Conservation (phyloP, 139 green algal species). For the Dunaliella primolecta region DNA sequence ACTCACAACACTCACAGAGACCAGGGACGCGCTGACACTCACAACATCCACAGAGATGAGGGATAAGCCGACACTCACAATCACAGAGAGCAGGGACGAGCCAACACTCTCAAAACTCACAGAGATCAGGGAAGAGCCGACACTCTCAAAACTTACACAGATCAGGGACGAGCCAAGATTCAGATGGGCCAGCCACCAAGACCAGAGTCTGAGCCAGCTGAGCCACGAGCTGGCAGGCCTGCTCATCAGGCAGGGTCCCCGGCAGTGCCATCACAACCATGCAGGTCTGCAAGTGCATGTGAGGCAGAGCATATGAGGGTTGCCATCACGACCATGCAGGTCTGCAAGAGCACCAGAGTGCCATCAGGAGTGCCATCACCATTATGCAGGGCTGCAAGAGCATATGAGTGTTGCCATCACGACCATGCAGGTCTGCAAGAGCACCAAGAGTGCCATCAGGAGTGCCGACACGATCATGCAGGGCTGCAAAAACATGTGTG, state of each 20-base stretch:
- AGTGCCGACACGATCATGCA: constrained; percentile 23
- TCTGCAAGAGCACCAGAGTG: constrained; percentile 1
- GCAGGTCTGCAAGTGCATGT: not conserved
- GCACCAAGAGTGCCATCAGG: too few relatives aligned
- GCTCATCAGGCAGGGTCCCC: not conserved
- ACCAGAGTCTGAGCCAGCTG: not conserved
- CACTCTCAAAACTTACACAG: not conserved
- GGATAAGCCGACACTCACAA: too few relatives aligned
- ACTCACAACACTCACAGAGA: too few relatives aligned
- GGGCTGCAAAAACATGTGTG: not conserved
- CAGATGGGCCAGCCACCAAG: not conserved
- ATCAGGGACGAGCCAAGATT: not conserved
- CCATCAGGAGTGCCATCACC: constrained; percentile 22
- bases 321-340: constrained; percentile 22
- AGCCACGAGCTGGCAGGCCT: constrained; percentile 1
- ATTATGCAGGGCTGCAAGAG: too few relatives aligned
- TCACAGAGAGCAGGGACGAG: too few relatives aligned
- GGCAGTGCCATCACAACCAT: constrained; percentile 26
- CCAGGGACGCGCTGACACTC: too few relatives aligned
- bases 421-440: constrained; percentile 18
- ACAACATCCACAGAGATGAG: too few relatives aligned
- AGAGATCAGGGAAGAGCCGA: too few relatives aligned
- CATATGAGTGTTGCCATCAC: too few relatives aligned
- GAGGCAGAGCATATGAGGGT: too few relatives aligned
- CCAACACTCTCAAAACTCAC: too few relatives aligned